Conservation (phyloP, 441 rosid genomes). For the Euphorbia neoarborescens region DNA sequence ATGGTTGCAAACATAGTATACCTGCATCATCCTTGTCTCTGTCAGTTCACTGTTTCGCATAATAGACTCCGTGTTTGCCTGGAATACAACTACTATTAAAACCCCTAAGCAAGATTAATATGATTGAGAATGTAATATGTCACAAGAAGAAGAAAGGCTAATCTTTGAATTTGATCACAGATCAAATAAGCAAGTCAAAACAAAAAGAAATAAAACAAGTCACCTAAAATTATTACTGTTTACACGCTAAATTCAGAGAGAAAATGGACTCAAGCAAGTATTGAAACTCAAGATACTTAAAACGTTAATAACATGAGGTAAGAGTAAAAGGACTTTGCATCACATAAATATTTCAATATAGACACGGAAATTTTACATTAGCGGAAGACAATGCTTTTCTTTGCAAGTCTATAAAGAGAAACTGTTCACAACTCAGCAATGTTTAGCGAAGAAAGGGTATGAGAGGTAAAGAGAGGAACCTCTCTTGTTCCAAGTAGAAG, state of each 20-base stretch:
- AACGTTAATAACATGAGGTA: not conserved
- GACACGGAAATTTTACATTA: not conserved
- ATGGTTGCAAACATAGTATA: conserved; percentile 24
- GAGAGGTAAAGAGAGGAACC: not conserved
- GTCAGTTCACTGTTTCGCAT: conserved; percentile 95
- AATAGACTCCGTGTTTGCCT: conserved; percentile 92
- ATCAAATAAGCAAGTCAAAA: conserved; percentile 4
- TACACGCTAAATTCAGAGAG: not conserved
- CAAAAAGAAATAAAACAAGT: conserved; percentile 8
- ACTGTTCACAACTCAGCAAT: not conserved
- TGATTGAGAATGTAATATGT: not conserved
- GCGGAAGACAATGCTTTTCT: not conserved
- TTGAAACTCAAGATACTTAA: not conserved
- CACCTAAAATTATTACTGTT: not conserved
- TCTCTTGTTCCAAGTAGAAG: not conserved
- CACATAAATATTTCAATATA: not conserved
- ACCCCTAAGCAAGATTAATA: not conserved
- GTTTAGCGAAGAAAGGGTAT: not conserved
- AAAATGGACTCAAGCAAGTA: not conserved
- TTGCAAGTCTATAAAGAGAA: not conserved
- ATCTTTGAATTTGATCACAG: not conserved
- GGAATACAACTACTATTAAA: conserved; percentile 18
- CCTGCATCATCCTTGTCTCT: conserved; percentile 99
- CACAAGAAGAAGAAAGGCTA: not conserved
- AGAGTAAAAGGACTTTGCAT: not conserved